phyloP scores from a whole-genome alignment of 805 yeast species.

The Cyberlindnera saturnus region DNA sequence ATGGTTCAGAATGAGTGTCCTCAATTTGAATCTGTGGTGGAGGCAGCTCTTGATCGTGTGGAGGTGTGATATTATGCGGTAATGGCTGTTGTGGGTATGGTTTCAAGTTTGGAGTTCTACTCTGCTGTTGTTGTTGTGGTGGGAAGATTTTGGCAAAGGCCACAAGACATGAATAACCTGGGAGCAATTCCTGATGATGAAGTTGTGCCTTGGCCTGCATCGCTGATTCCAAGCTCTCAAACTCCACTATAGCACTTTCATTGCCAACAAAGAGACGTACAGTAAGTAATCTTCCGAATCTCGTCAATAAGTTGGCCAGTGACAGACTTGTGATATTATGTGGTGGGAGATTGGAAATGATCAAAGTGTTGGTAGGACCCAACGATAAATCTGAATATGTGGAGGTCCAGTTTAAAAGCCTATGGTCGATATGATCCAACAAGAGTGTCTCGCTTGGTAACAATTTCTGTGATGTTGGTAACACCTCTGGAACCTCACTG shows the following conservation, averaged over 20 bases:
- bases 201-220: slow-evolving; percentile 71
- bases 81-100: slow-evolving; percentile 7
- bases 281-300: slow-evolving; percentile 56
- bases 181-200: slow-evolving; percentile 76
- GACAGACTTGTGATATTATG: slow-evolving; percentile 44
- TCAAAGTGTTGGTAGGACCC: slow-evolving; percentile 71
- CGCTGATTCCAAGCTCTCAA: slow-evolving; percentile 66
- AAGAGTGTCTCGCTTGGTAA: slow-evolving; percentile 25
- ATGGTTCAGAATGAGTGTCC: slow-evolving; percentile 1
- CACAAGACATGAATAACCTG: slow-evolving; percentile 70
- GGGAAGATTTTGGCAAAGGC: slow-evolving; percentile 75
- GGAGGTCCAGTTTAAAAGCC: slow-evolving; percentile 56
- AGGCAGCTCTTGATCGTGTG: slow-evolving; percentile 7
- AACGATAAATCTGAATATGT: slow-evolving; percentile 63
- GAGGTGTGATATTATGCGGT: not conserved
- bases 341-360: slow-evolving; percentile 76
- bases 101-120: slow-evolving; percentile 5
- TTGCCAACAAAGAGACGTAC: slow-evolving; percentile 52
- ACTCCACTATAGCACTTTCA: slow-evolving; percentile 62
- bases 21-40: slow-evolving; percentile 9
- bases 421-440: slow-evolving; percentile 57
- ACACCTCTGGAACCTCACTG: slow-evolving; percentile 9
- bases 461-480: slow-evolving; percentile 6
- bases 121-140: slow-evolving; percentile 15
- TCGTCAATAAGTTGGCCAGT: slow-evolving; percentile 51